Evolutionary conservation across 805 yeast genomes (phyloP).

Genomic region (Wickerhamiella dianesei): DNA sequence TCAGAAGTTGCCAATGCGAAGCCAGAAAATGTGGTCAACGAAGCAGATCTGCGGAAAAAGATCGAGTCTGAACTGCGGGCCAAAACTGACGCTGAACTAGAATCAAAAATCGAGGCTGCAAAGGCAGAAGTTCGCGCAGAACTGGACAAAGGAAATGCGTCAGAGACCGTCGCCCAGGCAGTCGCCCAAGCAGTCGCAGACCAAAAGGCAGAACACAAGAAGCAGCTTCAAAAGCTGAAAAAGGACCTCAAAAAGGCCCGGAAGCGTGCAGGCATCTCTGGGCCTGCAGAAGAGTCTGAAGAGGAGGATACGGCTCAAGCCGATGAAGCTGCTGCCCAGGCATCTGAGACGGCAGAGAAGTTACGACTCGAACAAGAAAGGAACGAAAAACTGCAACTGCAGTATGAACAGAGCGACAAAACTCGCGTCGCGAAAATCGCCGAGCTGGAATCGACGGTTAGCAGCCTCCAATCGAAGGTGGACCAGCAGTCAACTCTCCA

Average conservation of each 20-base stretch:
- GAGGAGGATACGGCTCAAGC: neutral
- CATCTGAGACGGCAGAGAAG: slow-evolving; percentile 1
- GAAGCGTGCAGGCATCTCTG: neutral
- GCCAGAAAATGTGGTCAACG: no score
- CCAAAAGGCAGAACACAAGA: neutral
- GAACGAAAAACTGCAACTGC: slow-evolving; percentile 4
- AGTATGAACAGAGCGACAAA: slow-evolving; percentile 5
- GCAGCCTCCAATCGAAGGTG: neutral
- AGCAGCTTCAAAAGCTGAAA: neutral
- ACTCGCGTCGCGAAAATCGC: neutral
- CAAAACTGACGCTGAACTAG: no score
- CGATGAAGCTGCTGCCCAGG: neutral
- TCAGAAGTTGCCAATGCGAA: neutral
- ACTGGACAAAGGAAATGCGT: neutral
- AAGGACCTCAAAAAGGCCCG: neutral
- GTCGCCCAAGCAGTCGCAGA: neutral
- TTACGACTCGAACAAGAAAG: neutral
- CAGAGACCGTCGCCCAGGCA: neutral
- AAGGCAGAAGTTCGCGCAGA: neutral
- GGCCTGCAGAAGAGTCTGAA: neutral
- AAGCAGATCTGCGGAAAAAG: no score
- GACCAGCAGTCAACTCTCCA: neutral
- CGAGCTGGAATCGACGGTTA: neutral
- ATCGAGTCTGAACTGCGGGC: no score
- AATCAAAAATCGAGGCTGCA: no score